A percentile compares a stretch with the other conserved stretches of the same genome.
Evolutionary conservation across 2,329 filamentous ascomycete genomes (phyloP).

Genomic region (Ophiocordyceps unilateralis): DNA sequence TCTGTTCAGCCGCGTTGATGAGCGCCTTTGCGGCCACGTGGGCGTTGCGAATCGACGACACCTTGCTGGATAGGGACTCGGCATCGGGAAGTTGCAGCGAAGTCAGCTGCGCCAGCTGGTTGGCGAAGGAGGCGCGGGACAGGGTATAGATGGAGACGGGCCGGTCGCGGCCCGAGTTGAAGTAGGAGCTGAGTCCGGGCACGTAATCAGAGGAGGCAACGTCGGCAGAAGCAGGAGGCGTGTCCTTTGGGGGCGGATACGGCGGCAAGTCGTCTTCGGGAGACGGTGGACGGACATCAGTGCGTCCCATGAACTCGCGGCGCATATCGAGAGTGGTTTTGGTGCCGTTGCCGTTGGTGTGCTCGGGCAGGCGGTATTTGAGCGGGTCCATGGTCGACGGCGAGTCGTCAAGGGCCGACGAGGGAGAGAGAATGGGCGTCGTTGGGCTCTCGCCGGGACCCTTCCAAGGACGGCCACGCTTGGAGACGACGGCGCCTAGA

Average conservation of each 20-base stretch:
- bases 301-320: slow-evolving; percentile 38
- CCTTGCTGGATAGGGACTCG: slow-evolving; percentile 63
- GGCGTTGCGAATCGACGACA: slow-evolving; percentile 71
- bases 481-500: slow-evolving; percentile 32
- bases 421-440: slow-evolving; percentile 7
- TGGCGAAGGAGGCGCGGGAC: slow-evolving; percentile 80
- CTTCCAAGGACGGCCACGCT: slow-evolving; percentile 57
- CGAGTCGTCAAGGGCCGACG: slow-evolving; percentile 5
- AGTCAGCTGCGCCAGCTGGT: slow-evolving; percentile 81
- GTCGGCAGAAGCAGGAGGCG: slow-evolving; percentile 12
- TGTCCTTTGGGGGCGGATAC: slow-evolving; percentile 19
- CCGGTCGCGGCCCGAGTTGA: slow-evolving; percentile 49
- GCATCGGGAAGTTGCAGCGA: slow-evolving; percentile 80
- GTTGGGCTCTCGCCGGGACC: slow-evolving; percentile 30
- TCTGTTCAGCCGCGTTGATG: slow-evolving; percentile 78
- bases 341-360: slow-evolving; percentile 49
- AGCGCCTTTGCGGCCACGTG: slow-evolving; percentile 70
- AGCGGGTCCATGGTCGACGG: slow-evolving; percentile 50
- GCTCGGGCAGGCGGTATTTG: slow-evolving; percentile 59
- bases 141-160: slow-evolving; percentile 86
- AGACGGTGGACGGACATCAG: slow-evolving; percentile 18
- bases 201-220: slow-evolving; percentile 24
- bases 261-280: slow-evolving; percentile 16
- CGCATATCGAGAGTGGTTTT: slow-evolving; percentile 41
- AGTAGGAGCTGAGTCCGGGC: slow-evolving; percentile 41